Evolutionary conservation across 768 basidiomycete genomes (phyloP).

Genomic region (Mycena epipterygia): DNA sequence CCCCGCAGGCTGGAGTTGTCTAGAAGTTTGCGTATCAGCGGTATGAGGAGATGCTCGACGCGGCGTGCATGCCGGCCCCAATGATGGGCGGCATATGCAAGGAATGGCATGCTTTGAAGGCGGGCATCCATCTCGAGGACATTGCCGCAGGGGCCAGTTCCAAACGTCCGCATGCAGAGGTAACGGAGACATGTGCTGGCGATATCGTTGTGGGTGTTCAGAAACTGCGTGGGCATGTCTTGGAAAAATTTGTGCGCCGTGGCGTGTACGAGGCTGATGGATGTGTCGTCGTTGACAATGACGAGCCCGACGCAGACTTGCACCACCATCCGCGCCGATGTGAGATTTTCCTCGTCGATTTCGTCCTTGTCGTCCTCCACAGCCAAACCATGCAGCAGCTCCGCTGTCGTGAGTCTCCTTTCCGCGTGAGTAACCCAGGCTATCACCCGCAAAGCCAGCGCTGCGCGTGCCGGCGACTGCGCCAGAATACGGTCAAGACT

Average conservation of each 20-base stretch:
- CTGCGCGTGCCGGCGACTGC: conserved; percentile 16
- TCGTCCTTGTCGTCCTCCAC: conserved; percentile 22
- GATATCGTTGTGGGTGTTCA: conserved; percentile 25
- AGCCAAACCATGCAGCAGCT: conserved; percentile 27
- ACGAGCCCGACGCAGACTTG: conserved; percentile 29
- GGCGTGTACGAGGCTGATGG: conserved; percentile 21
- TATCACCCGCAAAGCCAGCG: conserved; percentile 17
- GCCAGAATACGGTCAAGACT: conserved; percentile 23
- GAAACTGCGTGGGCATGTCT: conserved; percentile 10
- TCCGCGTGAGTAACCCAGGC: conserved; percentile 29
- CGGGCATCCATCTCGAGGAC: conserved; percentile 18
- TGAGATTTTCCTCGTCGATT: conserved; percentile 28
- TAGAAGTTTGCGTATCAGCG: conserved; percentile 15
- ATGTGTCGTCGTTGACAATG: conserved; percentile 14
- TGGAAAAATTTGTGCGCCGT: conserved; percentile 25
- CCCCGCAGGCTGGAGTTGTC: conserved; percentile 8
- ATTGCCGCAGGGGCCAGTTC: conserved; percentile 13
- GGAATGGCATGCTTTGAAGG: conserved; percentile 22
- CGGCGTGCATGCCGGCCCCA: conserved; percentile 29
- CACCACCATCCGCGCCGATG: conserved; percentile 2
- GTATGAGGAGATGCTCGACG: conserved; percentile 8
- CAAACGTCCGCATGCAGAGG: conserved; percentile 24
- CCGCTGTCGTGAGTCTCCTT: conserved; percentile 18
- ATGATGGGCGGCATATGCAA: conserved; percentile 24
- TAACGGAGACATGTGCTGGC: conserved; percentile 26